phyloP scores from a whole-genome alignment of 768 basidiomycete genomes.

The Suillus hirtellus region DNA sequence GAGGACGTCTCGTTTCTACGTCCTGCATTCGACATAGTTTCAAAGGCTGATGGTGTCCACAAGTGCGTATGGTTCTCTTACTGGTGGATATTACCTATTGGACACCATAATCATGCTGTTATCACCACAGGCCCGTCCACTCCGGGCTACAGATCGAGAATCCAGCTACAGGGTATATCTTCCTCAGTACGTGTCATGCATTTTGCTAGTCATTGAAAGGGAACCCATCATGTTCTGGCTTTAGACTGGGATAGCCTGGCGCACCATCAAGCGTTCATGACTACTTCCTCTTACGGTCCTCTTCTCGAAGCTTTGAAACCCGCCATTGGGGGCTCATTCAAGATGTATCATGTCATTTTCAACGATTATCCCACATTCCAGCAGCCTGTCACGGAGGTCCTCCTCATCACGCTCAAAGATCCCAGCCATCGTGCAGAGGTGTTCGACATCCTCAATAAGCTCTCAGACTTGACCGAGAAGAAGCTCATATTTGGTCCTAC shows the following conservation, averaged over 20 bases:
- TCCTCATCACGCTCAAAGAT: slow-evolving; percentile 22
- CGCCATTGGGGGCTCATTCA: slow-evolving; percentile 6
- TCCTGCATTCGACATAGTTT: slow-evolving; percentile 13
- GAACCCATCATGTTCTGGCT: background rate
- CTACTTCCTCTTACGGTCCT: slow-evolving; percentile 1
- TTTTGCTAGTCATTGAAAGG: background rate
- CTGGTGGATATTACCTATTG: background rate
- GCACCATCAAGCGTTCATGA: slow-evolving; percentile 19
- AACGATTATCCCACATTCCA: slow-evolving; percentile 16
- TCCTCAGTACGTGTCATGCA: slow-evolving; percentile 20
- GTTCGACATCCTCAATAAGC: slow-evolving; percentile 13
- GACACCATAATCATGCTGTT: background rate
- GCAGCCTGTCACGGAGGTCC: slow-evolving; percentile 26
- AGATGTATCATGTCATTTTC: slow-evolving; percentile 27
- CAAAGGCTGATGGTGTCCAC: slow-evolving; percentile 13
- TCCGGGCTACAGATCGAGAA: slow-evolving; percentile 25
- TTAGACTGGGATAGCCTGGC: slow-evolving; percentile 30
- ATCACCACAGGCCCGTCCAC: slow-evolving; percentile 19
- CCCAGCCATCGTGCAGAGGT: slow-evolving; percentile 23
- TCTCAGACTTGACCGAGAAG: slow-evolving; percentile 16
- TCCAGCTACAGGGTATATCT: slow-evolving; percentile 13
- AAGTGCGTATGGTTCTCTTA: slow-evolving; percentile 15
- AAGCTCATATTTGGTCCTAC: slow-evolving; percentile 23
- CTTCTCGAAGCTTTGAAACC: slow-evolving; percentile 13
- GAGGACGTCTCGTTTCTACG: background rate